These are phyloP conservation scores for Daldinia childiae DNA, from an alignment of 495 filamentous ascomycete species.

Conservation along the genomic window DNA sequence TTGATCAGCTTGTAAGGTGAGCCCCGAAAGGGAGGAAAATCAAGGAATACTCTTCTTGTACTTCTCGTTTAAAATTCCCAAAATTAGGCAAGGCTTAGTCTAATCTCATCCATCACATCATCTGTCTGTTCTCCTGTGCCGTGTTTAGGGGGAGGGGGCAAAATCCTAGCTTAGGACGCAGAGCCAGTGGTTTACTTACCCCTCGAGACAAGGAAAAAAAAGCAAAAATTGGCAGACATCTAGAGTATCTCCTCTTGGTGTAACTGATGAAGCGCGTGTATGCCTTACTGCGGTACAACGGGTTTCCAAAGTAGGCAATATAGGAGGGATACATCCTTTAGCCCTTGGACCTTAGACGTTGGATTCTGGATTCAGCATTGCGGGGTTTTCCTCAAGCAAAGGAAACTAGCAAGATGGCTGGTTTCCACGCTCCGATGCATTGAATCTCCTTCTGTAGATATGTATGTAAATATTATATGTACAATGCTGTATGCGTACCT, in stretches of 20 bases:
- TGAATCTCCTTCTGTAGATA: neutral
- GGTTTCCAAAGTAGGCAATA: slow-evolving; percentile 20
- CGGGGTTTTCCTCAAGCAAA: slow-evolving; percentile 32
- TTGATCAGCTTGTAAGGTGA: slow-evolving; percentile 4
- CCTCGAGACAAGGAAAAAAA: slow-evolving; percentile 33
- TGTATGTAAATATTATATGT: neutral
- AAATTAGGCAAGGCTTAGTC: slow-evolving; percentile 31
- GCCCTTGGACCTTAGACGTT: neutral
- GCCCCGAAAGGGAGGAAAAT: slow-evolving; percentile 24
- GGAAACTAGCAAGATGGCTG: neutral
- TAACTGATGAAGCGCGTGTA: slow-evolving; percentile 19
- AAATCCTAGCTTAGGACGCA: slow-evolving; percentile 12
- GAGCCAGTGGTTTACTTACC: slow-evolving; percentile 18
- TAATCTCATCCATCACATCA: neutral
- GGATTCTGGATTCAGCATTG: slow-evolving; percentile 16
- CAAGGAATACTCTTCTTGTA: neutral
- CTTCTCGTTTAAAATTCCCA: slow-evolving; percentile 39
- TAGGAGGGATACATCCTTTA: slow-evolving; percentile 2
- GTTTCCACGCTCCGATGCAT: neutral
- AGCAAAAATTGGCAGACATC: neutral
- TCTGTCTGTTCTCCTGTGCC: slow-evolving; percentile 13
- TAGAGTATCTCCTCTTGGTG: slow-evolving; percentile 9
- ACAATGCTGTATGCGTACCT: neutral
- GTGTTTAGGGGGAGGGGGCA: slow-evolving; percentile 22
- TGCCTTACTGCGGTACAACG: slow-evolving; percentile 25